Conservation (phyloP, 1,284 basidiomycete species). For the Ceratobasidium sp. region DNA sequence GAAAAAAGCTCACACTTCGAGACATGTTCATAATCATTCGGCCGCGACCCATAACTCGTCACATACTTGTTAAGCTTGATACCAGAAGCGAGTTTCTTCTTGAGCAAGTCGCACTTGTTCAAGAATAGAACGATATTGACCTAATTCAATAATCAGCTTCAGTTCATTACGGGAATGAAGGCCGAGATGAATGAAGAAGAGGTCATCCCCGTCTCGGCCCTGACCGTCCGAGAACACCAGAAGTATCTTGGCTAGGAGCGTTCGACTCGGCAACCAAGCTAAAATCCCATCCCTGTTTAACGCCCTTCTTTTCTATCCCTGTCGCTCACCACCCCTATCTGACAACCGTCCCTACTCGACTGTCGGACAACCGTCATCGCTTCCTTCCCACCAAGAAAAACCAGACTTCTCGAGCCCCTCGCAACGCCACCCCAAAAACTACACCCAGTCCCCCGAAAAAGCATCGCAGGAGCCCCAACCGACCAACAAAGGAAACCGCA, state of each 20-base stretch:
- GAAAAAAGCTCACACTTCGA: constrained; percentile 69
- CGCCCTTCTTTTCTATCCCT: too few relatives aligned
- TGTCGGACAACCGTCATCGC: too few relatives aligned
- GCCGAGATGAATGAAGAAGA: not conserved
- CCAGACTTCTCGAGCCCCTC: too few relatives aligned
- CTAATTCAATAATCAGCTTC: constrained; percentile 43
- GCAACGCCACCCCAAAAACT: too few relatives aligned
- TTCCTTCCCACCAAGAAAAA: too few relatives aligned
- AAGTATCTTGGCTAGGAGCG: too few relatives aligned
- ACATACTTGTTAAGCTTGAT: constrained; percentile 77
- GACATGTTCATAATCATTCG: constrained; percentile 80
- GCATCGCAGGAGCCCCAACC: too few relatives aligned
- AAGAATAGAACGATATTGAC: constrained; percentile 83
- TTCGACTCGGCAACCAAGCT: not conserved
- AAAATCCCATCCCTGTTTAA: not conserved
- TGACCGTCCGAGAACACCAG: constrained; percentile 16
- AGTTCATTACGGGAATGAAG: too few relatives aligned
- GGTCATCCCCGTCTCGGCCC: not conserved
- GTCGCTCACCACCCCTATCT: too few relatives aligned
- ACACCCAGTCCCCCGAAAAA: too few relatives aligned
- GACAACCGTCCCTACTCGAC: too few relatives aligned
- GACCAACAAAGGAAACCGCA: too few relatives aligned
- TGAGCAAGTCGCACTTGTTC: constrained; percentile 82
- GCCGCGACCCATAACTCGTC: constrained; percentile 74
- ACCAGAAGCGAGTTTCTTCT: constrained; percentile 80